Evolutionary conservation across 2,329 filamentous ascomycete genomes (phyloP).

Genomic region (Cytospora chrysosperma): DNA sequence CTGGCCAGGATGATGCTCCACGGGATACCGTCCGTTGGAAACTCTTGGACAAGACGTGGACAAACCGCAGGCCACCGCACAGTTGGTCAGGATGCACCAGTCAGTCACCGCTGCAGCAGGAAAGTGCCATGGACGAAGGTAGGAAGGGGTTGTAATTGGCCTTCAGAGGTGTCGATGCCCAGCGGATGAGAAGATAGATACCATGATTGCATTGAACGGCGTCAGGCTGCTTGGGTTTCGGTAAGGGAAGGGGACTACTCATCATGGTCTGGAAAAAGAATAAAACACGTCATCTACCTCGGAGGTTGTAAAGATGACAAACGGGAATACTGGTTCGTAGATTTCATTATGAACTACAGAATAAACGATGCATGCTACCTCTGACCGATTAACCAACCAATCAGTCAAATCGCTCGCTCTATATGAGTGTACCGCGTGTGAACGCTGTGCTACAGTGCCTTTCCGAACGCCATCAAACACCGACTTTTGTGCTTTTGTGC

Average conservation of each 20-base stretch:
- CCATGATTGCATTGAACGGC: conserved; percentile 23
- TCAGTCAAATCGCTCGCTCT: not conserved
- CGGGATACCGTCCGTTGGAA: not conserved
- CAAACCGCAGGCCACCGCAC: not conserved
- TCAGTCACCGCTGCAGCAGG: not conserved
- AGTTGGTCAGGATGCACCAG: not conserved
- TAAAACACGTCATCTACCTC: not conserved
- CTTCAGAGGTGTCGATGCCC: not conserved
- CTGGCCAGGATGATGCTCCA: not conserved
- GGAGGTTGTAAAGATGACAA: not conserved
- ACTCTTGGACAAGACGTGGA: not conserved
- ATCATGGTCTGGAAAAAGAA: conserved; percentile 9
- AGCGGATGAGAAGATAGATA: conserved; percentile 12
- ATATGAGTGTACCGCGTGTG: conserved; percentile 1
- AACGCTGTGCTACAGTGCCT: conserved; percentile 10
- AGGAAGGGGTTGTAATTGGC: not conserved
- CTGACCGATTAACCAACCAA: not conserved
- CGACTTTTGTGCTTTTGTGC: not conserved
- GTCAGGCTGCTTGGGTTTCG: conserved; percentile 15
- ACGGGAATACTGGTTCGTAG: not conserved
- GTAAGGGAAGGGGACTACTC: conserved; percentile 4
- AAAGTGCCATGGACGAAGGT: not conserved
- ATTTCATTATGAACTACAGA: conserved; percentile 1
- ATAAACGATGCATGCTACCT: conserved; percentile 3
- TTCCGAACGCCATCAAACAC: conserved; percentile 1